These are phyloP conservation scores for Talaromyces sp. DNA, from an alignment of 2,329 filamentous ascomycete species.

Conservation along the genomic window DNA sequence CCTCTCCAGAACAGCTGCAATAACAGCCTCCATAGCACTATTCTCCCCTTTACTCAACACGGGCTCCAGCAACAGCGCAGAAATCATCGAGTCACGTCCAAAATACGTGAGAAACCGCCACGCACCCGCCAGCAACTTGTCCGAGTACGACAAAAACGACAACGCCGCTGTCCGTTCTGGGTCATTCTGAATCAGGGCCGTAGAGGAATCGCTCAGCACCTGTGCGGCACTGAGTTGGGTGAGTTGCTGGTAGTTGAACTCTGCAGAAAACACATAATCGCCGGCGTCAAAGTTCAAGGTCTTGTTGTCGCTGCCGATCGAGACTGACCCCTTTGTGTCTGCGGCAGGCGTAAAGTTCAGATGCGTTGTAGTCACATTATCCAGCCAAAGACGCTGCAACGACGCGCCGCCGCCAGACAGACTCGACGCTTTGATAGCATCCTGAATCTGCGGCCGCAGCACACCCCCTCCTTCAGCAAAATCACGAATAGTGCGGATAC, in stretches of 20 bases:
- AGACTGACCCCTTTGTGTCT: constrained; percentile 23
- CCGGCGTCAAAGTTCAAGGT: constrained; percentile 46
- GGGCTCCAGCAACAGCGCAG: constrained; percentile 52
- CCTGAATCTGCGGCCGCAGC: constrained; percentile 49
- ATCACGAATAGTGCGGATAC: constrained; percentile 58
- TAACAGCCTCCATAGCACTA: constrained; percentile 56
- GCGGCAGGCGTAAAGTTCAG: constrained; percentile 42
- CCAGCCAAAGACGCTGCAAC: constrained; percentile 54
- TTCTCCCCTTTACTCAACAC: constrained; percentile 52
- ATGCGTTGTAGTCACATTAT: constrained; percentile 53
- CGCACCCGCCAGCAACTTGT: constrained; percentile 58
- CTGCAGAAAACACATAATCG: constrained; percentile 53
- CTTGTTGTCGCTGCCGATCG: constrained; percentile 30
- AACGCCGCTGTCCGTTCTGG: constrained; percentile 47
- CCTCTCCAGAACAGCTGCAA: constrained; percentile 55
- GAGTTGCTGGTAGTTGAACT: constrained; percentile 58
- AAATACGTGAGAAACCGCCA: constrained; percentile 65
- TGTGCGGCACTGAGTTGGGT: constrained; percentile 46
- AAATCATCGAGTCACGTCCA: constrained; percentile 60
- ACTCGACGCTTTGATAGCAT: constrained; percentile 42
- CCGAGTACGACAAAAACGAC: constrained; percentile 58
- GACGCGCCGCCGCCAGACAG: constrained; percentile 40
- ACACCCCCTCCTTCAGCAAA: constrained; percentile 54
- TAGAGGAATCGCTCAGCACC: constrained; percentile 46
- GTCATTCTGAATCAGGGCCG: constrained; percentile 40